Percentiles rank a stretch among this genome's conserved stretches.
Evolutionary conservation across 768 basidiomycete genomes (phyloP).

Genomic region (Trametes cingulata): DNA sequence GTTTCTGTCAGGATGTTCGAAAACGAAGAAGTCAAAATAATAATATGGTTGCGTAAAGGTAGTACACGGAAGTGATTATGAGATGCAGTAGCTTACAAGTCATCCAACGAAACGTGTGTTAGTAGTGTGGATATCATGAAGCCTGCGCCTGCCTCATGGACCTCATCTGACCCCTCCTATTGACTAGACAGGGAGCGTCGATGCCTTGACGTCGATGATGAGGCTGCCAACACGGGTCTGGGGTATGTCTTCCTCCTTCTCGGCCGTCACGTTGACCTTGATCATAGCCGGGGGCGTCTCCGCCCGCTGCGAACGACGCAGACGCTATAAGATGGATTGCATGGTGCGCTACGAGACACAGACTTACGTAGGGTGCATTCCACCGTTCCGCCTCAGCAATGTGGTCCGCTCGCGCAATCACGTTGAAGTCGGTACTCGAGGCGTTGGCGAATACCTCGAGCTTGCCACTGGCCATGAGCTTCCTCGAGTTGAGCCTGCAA

Average conservation of each 20-base stretch:
- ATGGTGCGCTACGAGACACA: neutral
- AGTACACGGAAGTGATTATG: no score
- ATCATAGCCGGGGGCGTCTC: neutral
- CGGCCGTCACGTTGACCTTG: conserved; percentile 1
- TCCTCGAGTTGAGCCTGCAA: neutral
- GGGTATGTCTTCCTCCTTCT: neutral
- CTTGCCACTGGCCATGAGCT: neutral
- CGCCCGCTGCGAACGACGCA: neutral
- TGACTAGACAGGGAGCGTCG: neutral
- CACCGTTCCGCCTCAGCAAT: neutral
- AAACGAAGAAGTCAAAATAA: no score
- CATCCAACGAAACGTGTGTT: no score
- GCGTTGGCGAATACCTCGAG: neutral
- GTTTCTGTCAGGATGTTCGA: no score
- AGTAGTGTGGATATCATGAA: no score
- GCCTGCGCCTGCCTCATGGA: no score
- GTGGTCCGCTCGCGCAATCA: neutral
- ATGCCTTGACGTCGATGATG: neutral
- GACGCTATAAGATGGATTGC: neutral
- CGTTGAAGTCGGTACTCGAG: neutral
- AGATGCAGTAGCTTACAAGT: no score
- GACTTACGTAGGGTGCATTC: neutral
- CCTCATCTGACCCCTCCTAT: no score
- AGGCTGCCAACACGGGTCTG: neutral
- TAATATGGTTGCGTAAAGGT: no score